Conservation (phyloP, 257 asterid genomes). For the Hygrophila difformis region DNA sequence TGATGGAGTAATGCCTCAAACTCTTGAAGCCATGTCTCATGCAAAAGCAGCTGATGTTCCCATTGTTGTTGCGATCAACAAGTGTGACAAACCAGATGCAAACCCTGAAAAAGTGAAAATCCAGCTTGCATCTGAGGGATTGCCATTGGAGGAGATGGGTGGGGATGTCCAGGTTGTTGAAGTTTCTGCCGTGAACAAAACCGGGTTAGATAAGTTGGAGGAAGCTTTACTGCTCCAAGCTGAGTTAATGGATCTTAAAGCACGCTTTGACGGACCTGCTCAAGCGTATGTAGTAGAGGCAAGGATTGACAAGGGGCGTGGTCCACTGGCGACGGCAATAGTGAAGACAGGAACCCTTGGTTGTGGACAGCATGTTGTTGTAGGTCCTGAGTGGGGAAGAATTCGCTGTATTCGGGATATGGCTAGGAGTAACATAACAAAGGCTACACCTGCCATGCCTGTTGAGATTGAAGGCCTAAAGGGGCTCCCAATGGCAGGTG, state of each 20-base stretch:
- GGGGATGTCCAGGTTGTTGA: conserved; percentile 97
- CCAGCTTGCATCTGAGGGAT: conserved; percentile 83
- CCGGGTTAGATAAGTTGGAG: conserved; percentile 75
- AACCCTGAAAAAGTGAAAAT: conserved; percentile 72
- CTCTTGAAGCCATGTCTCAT: conserved; percentile 90
- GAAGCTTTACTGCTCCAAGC: conserved; percentile 93
- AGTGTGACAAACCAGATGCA: conserved; percentile 83
- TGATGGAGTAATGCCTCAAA: conserved; percentile 98
- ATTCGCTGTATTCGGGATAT: conserved; percentile 80
- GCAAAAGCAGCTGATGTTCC: conserved; percentile 83
- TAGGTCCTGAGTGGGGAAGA: conserved; percentile 94
- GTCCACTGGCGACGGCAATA: conserved; percentile 92
- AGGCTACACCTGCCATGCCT: conserved; percentile 94
- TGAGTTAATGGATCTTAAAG: conserved; percentile 84
- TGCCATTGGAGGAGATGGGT: conserved; percentile 85
- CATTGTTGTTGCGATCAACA: conserved; percentile 80
- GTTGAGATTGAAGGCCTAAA: conserved; percentile 93
- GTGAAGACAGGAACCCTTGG: conserved; percentile 80
- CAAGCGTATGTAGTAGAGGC: conserved; percentile 99
- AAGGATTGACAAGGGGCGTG: conserved; percentile 88
- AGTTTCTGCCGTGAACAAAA: conserved; percentile 70
- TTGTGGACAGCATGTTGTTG: conserved; percentile 76
- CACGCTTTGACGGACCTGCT: conserved; percentile 83
- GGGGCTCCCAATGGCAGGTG: conserved; percentile 98
- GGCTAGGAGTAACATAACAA: conserved; percentile 35